These are phyloP conservation scores for Lepidium aucheri DNA, from an alignment of 345 rosid genomes.

Conservation along the genomic window DNA sequence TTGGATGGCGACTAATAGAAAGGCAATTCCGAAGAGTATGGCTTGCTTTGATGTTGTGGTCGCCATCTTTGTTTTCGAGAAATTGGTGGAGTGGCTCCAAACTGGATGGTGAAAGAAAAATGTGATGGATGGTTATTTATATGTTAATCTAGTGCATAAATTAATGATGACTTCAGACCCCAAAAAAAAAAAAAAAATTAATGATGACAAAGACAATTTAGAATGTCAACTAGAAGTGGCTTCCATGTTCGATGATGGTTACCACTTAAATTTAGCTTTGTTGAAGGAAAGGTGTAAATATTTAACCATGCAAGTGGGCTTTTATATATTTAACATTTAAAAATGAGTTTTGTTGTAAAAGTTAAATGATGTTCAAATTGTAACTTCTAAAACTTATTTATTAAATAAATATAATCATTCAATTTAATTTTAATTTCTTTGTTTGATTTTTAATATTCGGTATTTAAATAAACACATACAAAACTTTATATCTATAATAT, in stretches of 20 bases:
- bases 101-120: constrained; percentile 1
- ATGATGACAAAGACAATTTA: constrained; percentile 7
- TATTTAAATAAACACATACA: no score
- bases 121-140: constrained; percentile 8
- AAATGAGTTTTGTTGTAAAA: no score
- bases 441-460: no score
- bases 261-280: constrained; percentile 24
- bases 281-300: background rate
- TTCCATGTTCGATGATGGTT: constrained; percentile 48
- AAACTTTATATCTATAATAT: no score
- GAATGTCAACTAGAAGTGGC: constrained; percentile 33
- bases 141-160: background rate
- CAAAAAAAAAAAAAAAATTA: no score
- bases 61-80: background rate
- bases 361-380: no score
- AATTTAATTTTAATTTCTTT: no score
- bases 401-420: no score
- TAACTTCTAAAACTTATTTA: no score
- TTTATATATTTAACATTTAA: background rate
- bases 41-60: constrained; percentile 9
- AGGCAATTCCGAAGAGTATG: background rate
- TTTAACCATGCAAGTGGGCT: background rate
- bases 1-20: constrained; percentile 21
- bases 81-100: background rate
- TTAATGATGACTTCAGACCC: no score